These are phyloP conservation scores for Taxillus chinensis DNA, from an alignment of 164 flowering plant genomes.

Conservation along the genomic window DNA sequence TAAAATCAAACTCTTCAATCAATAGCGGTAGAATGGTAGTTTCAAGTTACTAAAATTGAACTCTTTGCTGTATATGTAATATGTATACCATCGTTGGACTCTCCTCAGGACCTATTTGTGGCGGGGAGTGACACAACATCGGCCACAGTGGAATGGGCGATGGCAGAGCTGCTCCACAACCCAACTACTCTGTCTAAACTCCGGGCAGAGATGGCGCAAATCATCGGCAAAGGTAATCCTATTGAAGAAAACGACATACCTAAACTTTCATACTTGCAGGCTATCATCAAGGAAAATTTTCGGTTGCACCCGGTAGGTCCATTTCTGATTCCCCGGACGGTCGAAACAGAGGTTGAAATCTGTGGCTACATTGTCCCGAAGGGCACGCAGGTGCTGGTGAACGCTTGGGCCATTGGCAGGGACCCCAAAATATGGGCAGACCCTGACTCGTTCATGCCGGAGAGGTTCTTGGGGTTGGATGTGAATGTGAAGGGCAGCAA, in stretches of 20 bases:
- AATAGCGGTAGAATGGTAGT: too few species aligned
- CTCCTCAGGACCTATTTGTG: conserved; percentile 37
- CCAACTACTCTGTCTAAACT: conserved; percentile 22
- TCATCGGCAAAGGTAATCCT: conserved; percentile 6
- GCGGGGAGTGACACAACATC: conserved; percentile 55
- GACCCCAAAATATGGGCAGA: conserved; percentile 38
- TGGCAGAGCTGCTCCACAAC: conserved; percentile 44
- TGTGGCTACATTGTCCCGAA: conserved; percentile 32
- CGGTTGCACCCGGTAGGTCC: conserved; percentile 51
- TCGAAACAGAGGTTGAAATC: conserved; percentile 23
- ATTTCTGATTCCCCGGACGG: conserved; percentile 37
- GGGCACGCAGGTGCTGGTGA: conserved; percentile 37
- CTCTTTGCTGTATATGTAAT: too few species aligned
- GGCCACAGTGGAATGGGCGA: conserved; percentile 48
- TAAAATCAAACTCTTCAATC: too few species aligned
- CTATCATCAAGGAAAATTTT: conserved; percentile 40
- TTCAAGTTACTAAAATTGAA: too few species aligned
- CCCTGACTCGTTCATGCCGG: conserved; percentile 32
- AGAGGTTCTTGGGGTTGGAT: conserved; percentile 26
- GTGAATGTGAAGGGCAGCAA: conserved; percentile 30
- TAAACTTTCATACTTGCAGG: conserved; percentile 34
- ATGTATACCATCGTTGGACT: too few species aligned
- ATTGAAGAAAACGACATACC: conserved; percentile 36
- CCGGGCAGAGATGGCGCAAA: conserved; percentile 23
- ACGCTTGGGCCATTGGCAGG: conserved; percentile 46